Evolutionary conservation across 208 protist species (phyloP).

Genomic region (Trypanosoma avium): DNA sequence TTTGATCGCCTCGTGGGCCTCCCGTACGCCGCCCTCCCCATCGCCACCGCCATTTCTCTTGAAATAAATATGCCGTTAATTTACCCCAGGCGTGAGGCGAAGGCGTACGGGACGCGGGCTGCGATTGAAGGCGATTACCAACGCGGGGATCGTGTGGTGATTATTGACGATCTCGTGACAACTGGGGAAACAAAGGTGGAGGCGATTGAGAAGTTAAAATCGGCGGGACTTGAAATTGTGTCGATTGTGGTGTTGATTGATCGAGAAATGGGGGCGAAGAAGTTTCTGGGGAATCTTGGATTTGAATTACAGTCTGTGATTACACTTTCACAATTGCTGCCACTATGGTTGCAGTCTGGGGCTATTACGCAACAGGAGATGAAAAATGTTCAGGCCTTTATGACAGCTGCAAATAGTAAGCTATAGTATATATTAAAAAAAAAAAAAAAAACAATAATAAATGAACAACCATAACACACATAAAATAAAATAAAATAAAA

Average conservation of each 20-base stretch:
- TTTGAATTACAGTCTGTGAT: slow-evolving; percentile 86
- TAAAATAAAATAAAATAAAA: too few species aligned
- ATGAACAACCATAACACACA: too few species aligned
- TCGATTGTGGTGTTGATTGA: slow-evolving; percentile 95
- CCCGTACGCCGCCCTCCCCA: slow-evolving; percentile 95
- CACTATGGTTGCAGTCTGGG: slow-evolving; percentile 59
- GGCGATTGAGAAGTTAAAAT: slow-evolving; percentile 89
- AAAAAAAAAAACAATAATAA: not conserved
- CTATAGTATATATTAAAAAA: slow-evolving; percentile 32
- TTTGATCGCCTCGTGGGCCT: slow-evolving; percentile 90
- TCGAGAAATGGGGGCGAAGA: slow-evolving; percentile 94
- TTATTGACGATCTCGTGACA: slow-evolving; percentile 96
- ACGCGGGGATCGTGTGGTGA: slow-evolving; percentile 85
- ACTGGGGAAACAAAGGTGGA: slow-evolving; percentile 94
- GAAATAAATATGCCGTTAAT: slow-evolving; percentile 90
- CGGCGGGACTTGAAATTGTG: slow-evolving; percentile 80
- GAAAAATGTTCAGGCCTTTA: slow-evolving; percentile 54
- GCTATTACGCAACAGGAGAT: slow-evolving; percentile 69
- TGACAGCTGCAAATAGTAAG: slow-evolving; percentile 53
- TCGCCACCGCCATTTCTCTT: slow-evolving; percentile 92
- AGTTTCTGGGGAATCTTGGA: slow-evolving; percentile 77
- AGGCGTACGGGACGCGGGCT: slow-evolving; percentile 95
- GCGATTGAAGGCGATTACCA: slow-evolving; percentile 94
- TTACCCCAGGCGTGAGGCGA: slow-evolving; percentile 91
- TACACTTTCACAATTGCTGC: slow-evolving; percentile 74